Percentiles rank a stretch among this genome's conserved stretches.
Evolutionary conservation across 345 rosid species (phyloP).

Genomic region (Brassica incana): DNA sequence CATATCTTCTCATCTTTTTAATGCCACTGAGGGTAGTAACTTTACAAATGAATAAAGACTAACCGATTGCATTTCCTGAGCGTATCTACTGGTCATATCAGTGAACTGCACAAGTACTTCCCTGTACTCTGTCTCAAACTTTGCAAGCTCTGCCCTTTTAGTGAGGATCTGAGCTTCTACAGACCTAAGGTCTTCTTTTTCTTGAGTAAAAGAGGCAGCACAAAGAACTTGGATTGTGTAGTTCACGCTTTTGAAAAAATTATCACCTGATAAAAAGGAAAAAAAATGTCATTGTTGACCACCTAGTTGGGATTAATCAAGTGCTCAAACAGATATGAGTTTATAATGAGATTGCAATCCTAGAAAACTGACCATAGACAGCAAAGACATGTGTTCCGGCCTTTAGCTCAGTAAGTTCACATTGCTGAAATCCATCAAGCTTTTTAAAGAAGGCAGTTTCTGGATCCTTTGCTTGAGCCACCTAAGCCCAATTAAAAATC

Average conservation of each 20-base stretch:
- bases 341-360: conserved; percentile 15
- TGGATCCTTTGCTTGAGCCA: conserved; percentile 87
- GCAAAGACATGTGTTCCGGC: conserved; percentile 91
- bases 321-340: neutral
- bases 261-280: conserved; percentile 65
- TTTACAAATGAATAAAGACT: conserved; percentile 30
- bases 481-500: conserved; percentile 41
- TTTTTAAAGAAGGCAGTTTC: conserved; percentile 89
- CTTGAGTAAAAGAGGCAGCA: conserved; percentile 71
- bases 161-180: conserved; percentile 85
- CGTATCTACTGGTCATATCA: conserved; percentile 86
- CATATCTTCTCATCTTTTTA: neutral
- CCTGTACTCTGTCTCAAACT: conserved; percentile 92
- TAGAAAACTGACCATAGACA: conserved; percentile 73
- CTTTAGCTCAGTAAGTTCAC: conserved; percentile 87
- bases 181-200: conserved; percentile 77
- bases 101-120: conserved; percentile 92
- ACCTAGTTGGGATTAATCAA: no score
- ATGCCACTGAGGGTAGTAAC: neutral
- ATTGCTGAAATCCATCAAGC: conserved; percentile 94
- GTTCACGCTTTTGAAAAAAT: conserved; percentile 84
- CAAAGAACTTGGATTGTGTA: conserved; percentile 90
- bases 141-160: conserved; percentile 78
- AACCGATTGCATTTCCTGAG: conserved; percentile 93
- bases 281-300: neutral